Evolutionary conservation across 768 basidiomycete genomes (phyloP).

Genomic region (Tylopilus intermedius): DNA sequence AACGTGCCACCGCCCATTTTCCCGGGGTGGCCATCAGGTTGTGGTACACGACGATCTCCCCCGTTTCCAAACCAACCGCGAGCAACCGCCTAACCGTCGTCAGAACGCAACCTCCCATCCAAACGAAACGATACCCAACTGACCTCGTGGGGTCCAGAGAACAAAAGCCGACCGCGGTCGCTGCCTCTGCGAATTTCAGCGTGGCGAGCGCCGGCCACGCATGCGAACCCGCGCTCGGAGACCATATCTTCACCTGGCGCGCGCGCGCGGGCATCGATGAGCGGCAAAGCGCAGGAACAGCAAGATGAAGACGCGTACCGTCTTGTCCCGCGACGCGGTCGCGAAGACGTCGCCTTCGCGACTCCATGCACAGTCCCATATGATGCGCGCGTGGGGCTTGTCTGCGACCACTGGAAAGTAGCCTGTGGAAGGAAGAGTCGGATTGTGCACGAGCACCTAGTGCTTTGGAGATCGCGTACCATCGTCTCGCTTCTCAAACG

Average conservation of each 20-base stretch:
- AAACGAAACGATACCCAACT: conserved; percentile 8
- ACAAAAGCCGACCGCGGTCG: conserved; percentile 75
- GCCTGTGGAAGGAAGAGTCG: conserved; percentile 33
- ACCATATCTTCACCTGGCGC: conserved; percentile 81
- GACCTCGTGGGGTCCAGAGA: conserved; percentile 40
- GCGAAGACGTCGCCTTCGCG: conserved; percentile 74
- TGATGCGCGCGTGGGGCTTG: conserved; percentile 86
- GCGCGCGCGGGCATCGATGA: not conserved
- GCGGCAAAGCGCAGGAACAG: not conserved
- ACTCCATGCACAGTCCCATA: conserved; percentile 95
- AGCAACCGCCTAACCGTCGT: conserved; percentile 44
- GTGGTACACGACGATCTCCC: conserved; percentile 63
- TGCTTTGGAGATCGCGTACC: conserved; percentile 27
- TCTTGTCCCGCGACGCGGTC: conserved; percentile 94
- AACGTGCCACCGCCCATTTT: conserved; percentile 44
- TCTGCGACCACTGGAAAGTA: conserved; percentile 62
- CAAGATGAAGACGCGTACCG: conserved; percentile 42
- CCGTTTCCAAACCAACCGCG: conserved; percentile 83
- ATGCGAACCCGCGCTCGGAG: conserved; percentile 27
- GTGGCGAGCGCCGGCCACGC: conserved; percentile 58
- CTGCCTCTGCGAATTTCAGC: conserved; percentile 69
- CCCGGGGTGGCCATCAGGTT: conserved; percentile 27
- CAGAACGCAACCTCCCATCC: not conserved
- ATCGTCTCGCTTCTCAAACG: conserved; percentile 54
- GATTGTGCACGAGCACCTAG: not conserved